phyloP scores from a whole-genome alignment of 345 rosid species.

The Trapa incisa region DNA sequence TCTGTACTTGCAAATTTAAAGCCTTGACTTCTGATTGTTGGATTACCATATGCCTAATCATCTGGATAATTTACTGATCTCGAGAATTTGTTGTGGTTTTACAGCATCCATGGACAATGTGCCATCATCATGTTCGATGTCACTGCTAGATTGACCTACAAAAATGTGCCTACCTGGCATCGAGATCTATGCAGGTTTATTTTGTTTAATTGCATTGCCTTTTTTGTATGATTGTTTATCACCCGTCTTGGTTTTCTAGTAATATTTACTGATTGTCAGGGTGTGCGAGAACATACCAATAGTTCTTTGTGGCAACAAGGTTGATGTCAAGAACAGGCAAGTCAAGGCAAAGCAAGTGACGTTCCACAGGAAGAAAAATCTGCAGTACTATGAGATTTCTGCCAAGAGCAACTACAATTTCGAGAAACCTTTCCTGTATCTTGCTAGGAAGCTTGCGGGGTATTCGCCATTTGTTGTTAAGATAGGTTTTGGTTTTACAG shows the following conservation, averaged over 20 bases:
- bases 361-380: conserved; percentile 88
- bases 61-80: background rate
- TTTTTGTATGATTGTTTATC: background rate
- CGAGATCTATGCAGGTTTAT: conserved; percentile 87
- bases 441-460: conserved; percentile 87
- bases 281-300: conserved; percentile 89
- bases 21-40: background rate
- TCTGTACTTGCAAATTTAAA: background rate
- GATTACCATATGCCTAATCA: background rate
- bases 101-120: conserved; percentile 97
- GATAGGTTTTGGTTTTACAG: background rate
- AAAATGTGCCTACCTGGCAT: conserved; percentile 98
- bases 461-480: conserved; percentile 5
- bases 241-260: background rate
- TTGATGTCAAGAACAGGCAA: conserved; percentile 90
- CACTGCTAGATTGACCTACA: conserved; percentile 89
- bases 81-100: background rate
- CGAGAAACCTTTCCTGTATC: conserved; percentile 88
- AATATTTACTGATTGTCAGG: conserved; percentile 17
- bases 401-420: conserved; percentile 93
- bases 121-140: conserved; percentile 97
- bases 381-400: conserved; percentile 83
- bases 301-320: conserved; percentile 89
- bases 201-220: background rate
- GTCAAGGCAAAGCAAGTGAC: conserved; percentile 90